phyloP scores from a whole-genome alignment of 495 filamentous ascomycete species.

The Physcia stellaris region DNA sequence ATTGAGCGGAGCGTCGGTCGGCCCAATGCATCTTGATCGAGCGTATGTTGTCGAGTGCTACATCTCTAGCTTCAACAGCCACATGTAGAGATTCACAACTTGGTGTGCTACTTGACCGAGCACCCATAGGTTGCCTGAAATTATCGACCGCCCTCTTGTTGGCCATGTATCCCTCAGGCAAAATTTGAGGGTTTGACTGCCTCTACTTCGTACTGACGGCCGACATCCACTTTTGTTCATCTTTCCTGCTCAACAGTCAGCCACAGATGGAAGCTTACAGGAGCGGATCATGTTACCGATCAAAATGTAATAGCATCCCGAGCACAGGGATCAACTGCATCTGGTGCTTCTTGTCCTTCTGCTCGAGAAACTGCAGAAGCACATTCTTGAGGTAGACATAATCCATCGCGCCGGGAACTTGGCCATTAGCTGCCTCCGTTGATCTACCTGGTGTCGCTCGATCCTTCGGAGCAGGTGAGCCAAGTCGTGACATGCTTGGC shows the following conservation, averaged over 20 bases:
- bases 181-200: too few species aligned
- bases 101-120: too few species aligned
- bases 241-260: conserved; percentile 37
- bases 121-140: too few species aligned
- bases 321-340: conserved; percentile 84
- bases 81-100: too few species aligned
- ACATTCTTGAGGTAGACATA: conserved; percentile 92
- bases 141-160: too few species aligned
- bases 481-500: conserved; percentile 22
- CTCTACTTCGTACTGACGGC: conserved; percentile 53
- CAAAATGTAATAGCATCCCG: conserved; percentile 82
- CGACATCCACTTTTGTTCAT: conserved; percentile 81
- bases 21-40: too few species aligned
- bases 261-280: too few species aligned
- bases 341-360: conserved; percentile 82
- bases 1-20: too few species aligned
- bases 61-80: too few species aligned
- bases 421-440: conserved; percentile 26
- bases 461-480: conserved; percentile 25
- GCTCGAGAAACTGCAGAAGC: conserved; percentile 85
- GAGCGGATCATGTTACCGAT: conserved; percentile 46
- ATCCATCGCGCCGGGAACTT: conserved; percentile 36
- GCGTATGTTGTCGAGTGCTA: too few species aligned
- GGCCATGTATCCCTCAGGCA: too few species aligned
- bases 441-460: conserved; percentile 28